Percentiles rank a stretch among this genome's conserved stretches.
Conservation (phyloP, 2,329 filamentous ascomycete species). For the Cordyceps farinosa region DNA sequence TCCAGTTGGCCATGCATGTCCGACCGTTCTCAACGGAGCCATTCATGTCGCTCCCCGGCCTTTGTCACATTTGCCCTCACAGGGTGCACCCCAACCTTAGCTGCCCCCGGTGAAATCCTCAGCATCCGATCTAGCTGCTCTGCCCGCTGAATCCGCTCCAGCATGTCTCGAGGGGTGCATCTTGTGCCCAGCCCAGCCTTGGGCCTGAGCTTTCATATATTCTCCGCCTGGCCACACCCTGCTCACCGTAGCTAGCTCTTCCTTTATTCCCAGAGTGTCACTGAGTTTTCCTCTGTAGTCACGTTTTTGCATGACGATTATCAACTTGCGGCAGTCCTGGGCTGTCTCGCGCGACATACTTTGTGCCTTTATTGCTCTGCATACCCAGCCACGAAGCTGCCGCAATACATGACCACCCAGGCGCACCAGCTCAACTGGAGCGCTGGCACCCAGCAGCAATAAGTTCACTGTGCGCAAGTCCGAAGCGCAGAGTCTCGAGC, state of each 20-base stretch:
- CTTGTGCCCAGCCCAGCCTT: not conserved
- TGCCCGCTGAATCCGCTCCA: not conserved
- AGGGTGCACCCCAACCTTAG: too few relatives aligned
- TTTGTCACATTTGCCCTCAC: constrained; percentile 7
- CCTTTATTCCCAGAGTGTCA: not conserved
- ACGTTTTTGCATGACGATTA: not conserved
- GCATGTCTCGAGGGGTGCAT: constrained; percentile 8
- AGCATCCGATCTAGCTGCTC: not conserved
- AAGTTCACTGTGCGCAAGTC: not conserved
- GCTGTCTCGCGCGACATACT: not conserved
- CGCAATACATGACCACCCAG: constrained; percentile 1
- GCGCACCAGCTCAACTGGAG: not conserved
- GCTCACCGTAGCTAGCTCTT: not conserved
- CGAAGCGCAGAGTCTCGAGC: not conserved
- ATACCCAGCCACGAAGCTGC: not conserved
- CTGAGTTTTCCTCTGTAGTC: not conserved
- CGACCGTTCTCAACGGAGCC: constrained; percentile 8
- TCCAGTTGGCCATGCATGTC: constrained; percentile 1
- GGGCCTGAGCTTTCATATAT: constrained; percentile 11
- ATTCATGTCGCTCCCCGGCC: constrained; percentile 11
- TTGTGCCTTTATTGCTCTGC: not conserved
- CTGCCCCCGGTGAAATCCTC: too few relatives aligned
- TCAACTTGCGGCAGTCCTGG: not conserved
- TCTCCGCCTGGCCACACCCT: constrained; percentile 4
- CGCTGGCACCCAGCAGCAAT: not conserved